Base-by-base conservation (phyloP, 345 rosid genomes). In the Corchorus capsularis region DNA sequence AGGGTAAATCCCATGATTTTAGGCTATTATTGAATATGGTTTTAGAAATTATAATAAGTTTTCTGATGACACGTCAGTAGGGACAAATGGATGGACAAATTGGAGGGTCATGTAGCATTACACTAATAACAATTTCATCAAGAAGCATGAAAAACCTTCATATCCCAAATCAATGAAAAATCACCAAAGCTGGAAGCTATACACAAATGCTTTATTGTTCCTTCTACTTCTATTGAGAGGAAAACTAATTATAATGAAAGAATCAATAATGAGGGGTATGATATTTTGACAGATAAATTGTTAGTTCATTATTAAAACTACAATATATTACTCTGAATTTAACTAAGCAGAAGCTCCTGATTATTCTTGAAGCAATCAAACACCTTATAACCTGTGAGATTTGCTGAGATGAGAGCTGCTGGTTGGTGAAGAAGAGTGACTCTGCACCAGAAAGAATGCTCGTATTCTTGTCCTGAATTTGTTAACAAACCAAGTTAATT, bases 231-330 rank as follows among this genome's bases (percentile, higher is more conserved):
- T 46, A 8, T 11, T 4, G 46, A 59, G 45, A 69, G 63, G 81
- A 50, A 50, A 69, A 8, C 37, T 60, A 52, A 49, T 34, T 53
- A n/a, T 27, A 27, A 27, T 27, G 27, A 27, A 27, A 27, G 27
- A 27, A 27, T 27, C 27, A 27, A 1, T 27, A 27, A 27, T 27
- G 27, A n/a, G n/a, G n/a, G n/a, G n/a, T n/a, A n/a, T n/a, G n/a
- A n/a, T n/a, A n/a, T n/a, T n/a, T n/a, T n/a, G n/a, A n/a, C n/a
- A n/a, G n/a, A 53, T 59, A 68, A 69, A 63, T 19, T 9, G 63
- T 46, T 74, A 39, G 45, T 63, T 67, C 71, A 12, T 74, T 50
- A 79, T 69, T 79, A 45, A 49, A 41, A 72, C 32, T 53, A 22
- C 6, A 15, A 62, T 52, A 68, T 72, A 27, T 75, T 2, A 39